Conservation (phyloP, 2,329 filamentous ascomycete species). For the Gnomoniopsis sp. region DNA sequence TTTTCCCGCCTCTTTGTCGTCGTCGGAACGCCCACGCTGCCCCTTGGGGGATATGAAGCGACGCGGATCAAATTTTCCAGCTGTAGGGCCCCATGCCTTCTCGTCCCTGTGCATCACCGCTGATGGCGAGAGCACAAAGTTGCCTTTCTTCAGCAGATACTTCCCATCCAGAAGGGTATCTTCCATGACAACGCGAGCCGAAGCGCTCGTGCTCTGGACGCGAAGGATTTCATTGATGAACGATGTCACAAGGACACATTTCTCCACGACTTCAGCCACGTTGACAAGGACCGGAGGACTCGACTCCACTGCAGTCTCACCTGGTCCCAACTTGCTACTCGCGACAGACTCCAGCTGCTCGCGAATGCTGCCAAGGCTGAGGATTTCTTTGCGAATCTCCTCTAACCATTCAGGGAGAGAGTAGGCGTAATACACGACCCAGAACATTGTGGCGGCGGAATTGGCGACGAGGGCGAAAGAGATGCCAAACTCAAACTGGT, state of each 20-base stretch:
- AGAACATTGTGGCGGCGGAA: constrained; percentile 34
- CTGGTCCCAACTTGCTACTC: not conserved
- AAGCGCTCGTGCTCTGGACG: constrained; percentile 29
- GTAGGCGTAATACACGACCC: constrained; percentile 34
- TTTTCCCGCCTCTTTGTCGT: not conserved
- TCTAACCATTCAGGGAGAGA: constrained; percentile 27
- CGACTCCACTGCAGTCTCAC: no score
- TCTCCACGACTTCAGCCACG: constrained; percentile 26
- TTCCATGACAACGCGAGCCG: constrained; percentile 12
- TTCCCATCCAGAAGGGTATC: constrained; percentile 8
- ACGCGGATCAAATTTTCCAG: not conserved
- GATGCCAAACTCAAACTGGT: not conserved
- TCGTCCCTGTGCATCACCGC: not conserved
- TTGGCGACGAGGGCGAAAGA: constrained; percentile 35
- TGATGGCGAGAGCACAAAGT: not conserved
- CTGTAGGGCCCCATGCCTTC: not conserved
- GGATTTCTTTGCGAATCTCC: constrained; percentile 24
- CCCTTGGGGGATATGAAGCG: not conserved
- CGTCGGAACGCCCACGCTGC: not conserved
- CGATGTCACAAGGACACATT: constrained; percentile 34
- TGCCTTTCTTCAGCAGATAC: constrained; percentile 14
- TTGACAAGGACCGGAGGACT: constrained; percentile 19
- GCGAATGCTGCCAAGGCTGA: no score
- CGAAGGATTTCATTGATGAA: constrained; percentile 37
- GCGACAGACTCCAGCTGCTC: not conserved